Percentiles rank a stretch among this genome's conserved stretches.
These are phyloP conservation scores for Eucommia ulmoides DNA, from an alignment of 257 asterid genomes.

Conservation along the genomic window DNA sequence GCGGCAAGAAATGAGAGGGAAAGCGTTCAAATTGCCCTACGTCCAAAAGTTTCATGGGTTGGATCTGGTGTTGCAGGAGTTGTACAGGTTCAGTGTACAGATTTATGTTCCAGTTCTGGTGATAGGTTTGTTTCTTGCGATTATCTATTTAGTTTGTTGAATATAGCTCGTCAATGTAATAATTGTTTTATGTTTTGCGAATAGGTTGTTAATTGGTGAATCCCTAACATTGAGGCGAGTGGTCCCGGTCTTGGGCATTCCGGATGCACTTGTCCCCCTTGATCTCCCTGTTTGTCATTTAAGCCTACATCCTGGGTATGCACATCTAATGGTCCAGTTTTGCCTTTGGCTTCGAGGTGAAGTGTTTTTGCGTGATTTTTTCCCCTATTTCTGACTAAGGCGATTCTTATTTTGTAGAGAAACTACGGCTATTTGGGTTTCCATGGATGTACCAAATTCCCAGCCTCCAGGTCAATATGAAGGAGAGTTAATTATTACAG, in stretches of 20 bases:
- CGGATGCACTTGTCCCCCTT: slow-evolving; percentile 97
- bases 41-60: slow-evolving; percentile 94
- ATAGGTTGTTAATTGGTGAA: slow-evolving; percentile 78
- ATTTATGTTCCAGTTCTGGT: slow-evolving; percentile 73
- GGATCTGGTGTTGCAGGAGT: slow-evolving; percentile 66
- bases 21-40: slow-evolving; percentile 78
- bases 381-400: background rate
- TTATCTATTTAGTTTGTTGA: too few relatives aligned
- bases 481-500: slow-evolving; percentile 78
- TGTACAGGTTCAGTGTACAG: slow-evolving; percentile 67
- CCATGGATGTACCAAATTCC: slow-evolving; percentile 68
- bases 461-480: slow-evolving; percentile 96
- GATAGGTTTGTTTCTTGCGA: slow-evolving; percentile 50
- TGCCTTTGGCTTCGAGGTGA: background rate
- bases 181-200: too few relatives aligned
- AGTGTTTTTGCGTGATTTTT: background rate
- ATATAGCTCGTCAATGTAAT: too few relatives aligned
- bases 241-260: slow-evolving; percentile 82
- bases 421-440: slow-evolving; percentile 70
- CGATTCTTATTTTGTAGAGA: slow-evolving; percentile 47
- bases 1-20: slow-evolving; percentile 99
- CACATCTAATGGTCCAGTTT: slow-evolving; percentile 1
- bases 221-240: slow-evolving; percentile 75
- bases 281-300: slow-evolving; percentile 57
- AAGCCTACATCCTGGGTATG: slow-evolving; percentile 78